Evolutionary conservation across 129 eudicot species (phyloP), one percentile per base, ranked within the genome.

Genomic region (Artemisia annua): DNA sequence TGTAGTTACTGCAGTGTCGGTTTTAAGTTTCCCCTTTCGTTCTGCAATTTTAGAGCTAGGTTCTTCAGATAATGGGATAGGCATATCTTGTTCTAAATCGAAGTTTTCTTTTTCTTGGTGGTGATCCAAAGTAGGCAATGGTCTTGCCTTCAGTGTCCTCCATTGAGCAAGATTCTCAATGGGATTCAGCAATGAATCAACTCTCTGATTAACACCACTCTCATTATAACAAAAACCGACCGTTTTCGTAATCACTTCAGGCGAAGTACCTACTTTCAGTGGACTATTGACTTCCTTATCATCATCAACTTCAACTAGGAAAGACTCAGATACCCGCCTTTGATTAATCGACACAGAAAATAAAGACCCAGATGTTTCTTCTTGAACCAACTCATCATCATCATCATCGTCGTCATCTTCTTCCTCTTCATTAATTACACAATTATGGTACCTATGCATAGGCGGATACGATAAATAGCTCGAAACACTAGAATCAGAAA

Each of bases 211-310:
- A 24, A 26, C 48, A 11, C 74, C 69, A 16, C 13, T 48, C 16
- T 46, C 69, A 67, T 43, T 62, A 12, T 70, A 65, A 65, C 22
- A 70, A 28, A 18, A 59, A 19, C 13, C 51, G 67, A 57, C 43
- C 22, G 78, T 15, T 51, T 55, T 78, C 20, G 70, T 48, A 67
- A 56, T 63, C 66, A 18, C 18, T n/a, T 59, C 59, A 4, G 76
- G 72, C 39, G 79, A 52, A 57, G 44, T 19, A 10, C 20, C 72
- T 35, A 53, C 7, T 48, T 82, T 60, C 13, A 79, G n/a, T 24
- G 91, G 84, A 68, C 95, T 91, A 49, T 74, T 81, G 49, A 87
- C 97, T 62, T 91, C 95, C 48, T 69, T 85, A n/a, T 85, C 89
- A 11, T 62, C 67, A 30, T 78, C 86, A 5, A 17, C 43, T 63